Conservation (phyloP, 176 grass and related monocot genomes). For the bread wheat (Triticum aestivum) region DNA sequence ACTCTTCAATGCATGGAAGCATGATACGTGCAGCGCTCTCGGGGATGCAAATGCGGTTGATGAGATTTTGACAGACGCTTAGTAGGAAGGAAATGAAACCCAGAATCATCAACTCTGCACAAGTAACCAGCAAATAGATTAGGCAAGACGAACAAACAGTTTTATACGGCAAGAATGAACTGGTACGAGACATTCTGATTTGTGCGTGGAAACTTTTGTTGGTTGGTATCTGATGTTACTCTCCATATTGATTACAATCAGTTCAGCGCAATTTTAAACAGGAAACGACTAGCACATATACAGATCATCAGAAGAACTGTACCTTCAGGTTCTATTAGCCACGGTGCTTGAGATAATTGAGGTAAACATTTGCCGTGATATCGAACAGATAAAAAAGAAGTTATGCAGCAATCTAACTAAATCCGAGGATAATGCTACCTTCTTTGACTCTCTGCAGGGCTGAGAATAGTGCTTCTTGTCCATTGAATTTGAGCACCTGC, state of each 20-base stretch:
- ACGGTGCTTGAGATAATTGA: background rate
- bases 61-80: slow-evolving; percentile 52
- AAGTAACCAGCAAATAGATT: background rate
- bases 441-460: slow-evolving; percentile 59
- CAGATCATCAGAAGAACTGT: background rate
- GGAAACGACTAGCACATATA: background rate
- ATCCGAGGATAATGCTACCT: slow-evolving; percentile 25
- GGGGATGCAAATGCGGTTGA: slow-evolving; percentile 55
- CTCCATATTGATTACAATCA: background rate
- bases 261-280: background rate
- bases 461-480: slow-evolving; percentile 50
- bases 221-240: background rate
- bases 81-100: slow-evolving; percentile 79
- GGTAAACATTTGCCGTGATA: background rate
- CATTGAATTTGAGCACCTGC: slow-evolving; percentile 47
- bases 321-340: background rate
- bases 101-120: slow-evolving; percentile 73
- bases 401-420: background rate
- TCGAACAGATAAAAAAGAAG: background rate
- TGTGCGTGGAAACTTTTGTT: background rate
- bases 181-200: background rate
- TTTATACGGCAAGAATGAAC: slow-evolving; percentile 6
- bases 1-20: slow-evolving; percentile 55
- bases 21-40: slow-evolving; percentile 31
- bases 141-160: background rate